Conservation (phyloP, 1,284 basidiomycete genomes). For the Rhodotorula sp. region DNA sequence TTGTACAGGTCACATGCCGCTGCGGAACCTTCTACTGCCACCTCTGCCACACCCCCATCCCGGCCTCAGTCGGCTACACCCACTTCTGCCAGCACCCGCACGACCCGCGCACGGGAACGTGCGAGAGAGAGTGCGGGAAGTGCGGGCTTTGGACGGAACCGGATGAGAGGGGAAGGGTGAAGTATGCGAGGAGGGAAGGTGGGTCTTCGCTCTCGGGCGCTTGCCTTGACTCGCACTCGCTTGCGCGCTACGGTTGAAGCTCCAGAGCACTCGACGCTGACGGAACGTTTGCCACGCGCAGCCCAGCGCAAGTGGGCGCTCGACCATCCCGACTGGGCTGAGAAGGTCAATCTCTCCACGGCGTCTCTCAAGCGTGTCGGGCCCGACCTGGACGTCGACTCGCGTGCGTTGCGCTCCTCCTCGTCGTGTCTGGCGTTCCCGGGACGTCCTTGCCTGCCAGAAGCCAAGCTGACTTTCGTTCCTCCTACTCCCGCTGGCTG, state of each 20-base stretch:
- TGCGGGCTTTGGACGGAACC: constrained; percentile 16
- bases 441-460: no score
- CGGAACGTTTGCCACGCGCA: neutral
- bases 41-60: constrained; percentile 19
- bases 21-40: constrained; percentile 27
- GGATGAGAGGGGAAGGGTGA: constrained; percentile 1
- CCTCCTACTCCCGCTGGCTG: no score
- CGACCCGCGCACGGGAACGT: neutral
- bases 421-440: neutral
- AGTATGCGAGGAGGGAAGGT: constrained; percentile 3
- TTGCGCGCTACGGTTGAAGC: neutral
- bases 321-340: constrained; percentile 8
- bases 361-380: neutral
- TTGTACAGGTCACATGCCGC: constrained; percentile 24
- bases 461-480: neutral
- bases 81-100: constrained; percentile 34
- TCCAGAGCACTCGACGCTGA: no score
- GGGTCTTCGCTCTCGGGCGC: neutral
- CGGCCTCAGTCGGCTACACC: constrained; percentile 10
- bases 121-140: neutral
- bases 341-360: constrained; percentile 9
- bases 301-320: neutral
- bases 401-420: neutral
- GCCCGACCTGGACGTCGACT: neutral
- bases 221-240: fast-evolving